phyloP scores from a whole-genome alignment of 2,329 filamentous ascomycete species.

The Blumeria hordei region DNA sequence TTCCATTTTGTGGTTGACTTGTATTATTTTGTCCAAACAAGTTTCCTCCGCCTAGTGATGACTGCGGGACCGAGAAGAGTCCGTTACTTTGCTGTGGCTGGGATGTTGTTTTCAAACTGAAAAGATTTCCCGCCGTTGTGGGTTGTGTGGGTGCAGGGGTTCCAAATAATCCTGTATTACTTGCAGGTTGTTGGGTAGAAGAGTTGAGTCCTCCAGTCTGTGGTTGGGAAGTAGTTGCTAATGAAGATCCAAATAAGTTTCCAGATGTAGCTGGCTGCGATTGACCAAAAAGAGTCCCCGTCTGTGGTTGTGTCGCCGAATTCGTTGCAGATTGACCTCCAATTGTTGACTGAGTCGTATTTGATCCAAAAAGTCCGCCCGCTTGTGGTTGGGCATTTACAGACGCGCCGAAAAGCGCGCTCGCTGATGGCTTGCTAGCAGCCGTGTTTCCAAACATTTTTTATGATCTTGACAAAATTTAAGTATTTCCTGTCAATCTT shows the following conservation, averaged over 20 bases:
- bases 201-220: conserved; percentile 4
- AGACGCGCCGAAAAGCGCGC: conserved; percentile 15
- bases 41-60: conserved; percentile 6
- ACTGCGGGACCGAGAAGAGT: too few relatives aligned
- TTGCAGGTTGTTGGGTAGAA: too few relatives aligned
- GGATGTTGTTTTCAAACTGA: conserved; percentile 5
- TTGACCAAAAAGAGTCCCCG: conserved; percentile 14
- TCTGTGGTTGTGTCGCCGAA: conserved; percentile 5
- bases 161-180: conserved; percentile 5
- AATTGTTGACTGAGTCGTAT: conserved; percentile 6
- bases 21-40: conserved; percentile 7
- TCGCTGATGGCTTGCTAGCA: conserved; percentile 10
- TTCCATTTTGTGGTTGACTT: conserved; percentile 12
- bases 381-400: conserved; percentile 7
- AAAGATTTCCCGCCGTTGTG: conserved; percentile 3
- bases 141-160: conserved; percentile 1
- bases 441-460: conserved; percentile 14
- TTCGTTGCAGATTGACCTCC: conserved; percentile 7
- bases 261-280: conserved; percentile 9
- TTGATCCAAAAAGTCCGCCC: conserved; percentile 14
- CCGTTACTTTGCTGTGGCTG: conserved; percentile 8
- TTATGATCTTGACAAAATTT: conserved; percentile 4
- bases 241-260: conserved; percentile 13
- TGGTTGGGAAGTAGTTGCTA: conserved; percentile 5
- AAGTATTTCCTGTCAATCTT: too few relatives aligned